A percentile compares a stretch with the other conserved stretches of the same genome.
Conservation (phyloP, 352 stramenopile genomes). For the Pythium vanterpoolii region DNA sequence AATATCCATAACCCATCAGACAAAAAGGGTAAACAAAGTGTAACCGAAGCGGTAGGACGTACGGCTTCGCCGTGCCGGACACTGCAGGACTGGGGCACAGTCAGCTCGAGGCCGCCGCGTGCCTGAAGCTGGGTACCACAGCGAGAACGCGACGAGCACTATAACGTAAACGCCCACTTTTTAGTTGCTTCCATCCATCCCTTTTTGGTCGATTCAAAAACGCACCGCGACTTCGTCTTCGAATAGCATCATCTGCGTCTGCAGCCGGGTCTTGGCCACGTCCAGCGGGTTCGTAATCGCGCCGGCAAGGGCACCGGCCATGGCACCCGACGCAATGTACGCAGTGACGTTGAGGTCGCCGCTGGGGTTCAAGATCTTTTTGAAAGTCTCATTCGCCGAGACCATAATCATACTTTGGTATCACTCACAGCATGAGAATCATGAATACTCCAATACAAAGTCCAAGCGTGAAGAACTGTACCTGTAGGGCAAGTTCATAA, state of each 20-base stretch:
- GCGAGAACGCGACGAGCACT: slow-evolving; percentile 72
- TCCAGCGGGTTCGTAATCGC: slow-evolving; percentile 97
- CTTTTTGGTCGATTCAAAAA: slow-evolving; percentile 5
- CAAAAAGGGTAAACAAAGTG: background rate
- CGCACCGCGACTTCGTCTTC: slow-evolving; percentile 60
- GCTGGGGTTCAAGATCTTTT: slow-evolving; percentile 91
- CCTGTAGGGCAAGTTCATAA: slow-evolving; percentile 98
- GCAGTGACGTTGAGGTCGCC: slow-evolving; percentile 85
- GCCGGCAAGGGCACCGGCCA: slow-evolving; percentile 90
- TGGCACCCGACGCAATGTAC: slow-evolving; percentile 91
- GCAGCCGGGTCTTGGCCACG: slow-evolving; percentile 97
- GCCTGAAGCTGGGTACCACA: slow-evolving; percentile 66
- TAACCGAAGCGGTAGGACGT: slow-evolving; percentile 12
- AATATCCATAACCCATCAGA: too few relatives aligned
- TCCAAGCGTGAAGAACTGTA: slow-evolving; percentile 13
- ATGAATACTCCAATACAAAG: background rate
- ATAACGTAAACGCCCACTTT: too few relatives aligned
- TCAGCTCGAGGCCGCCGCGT: slow-evolving; percentile 55
- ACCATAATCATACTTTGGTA: slow-evolving; percentile 95
- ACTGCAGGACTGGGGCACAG: slow-evolving; percentile 54
- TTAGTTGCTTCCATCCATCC: too few relatives aligned
- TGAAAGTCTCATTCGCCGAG: slow-evolving; percentile 96
- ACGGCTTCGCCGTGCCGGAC: slow-evolving; percentile 45
- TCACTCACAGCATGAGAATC: background rate
- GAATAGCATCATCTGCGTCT: slow-evolving; percentile 90